Percentiles rank a stretch among this genome's conserved stretches.
These are phyloP conservation scores for Aspergillus nidulans DNA, from an alignment of 495 filamentous ascomycete species.

Conservation along the genomic window DNA sequence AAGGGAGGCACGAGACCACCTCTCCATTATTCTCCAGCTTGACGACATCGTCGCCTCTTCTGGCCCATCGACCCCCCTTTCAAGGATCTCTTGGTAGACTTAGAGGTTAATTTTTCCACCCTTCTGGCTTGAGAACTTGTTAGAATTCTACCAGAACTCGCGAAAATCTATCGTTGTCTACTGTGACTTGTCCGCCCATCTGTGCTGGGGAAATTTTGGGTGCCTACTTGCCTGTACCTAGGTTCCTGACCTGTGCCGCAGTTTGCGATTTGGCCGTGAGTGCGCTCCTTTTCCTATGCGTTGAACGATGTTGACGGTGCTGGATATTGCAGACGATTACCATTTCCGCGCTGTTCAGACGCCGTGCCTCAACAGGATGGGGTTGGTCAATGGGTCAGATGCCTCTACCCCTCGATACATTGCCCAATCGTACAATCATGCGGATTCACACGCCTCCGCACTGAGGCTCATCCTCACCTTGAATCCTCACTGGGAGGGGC, in stretches of 20 bases:
- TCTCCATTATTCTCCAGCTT: constrained; percentile 1
- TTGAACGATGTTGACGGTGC: not conserved
- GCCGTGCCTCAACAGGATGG: constrained; percentile 20
- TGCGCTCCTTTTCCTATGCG: not conserved
- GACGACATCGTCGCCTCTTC: constrained; percentile 7
- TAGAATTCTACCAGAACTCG: not conserved
- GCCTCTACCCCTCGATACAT: constrained; percentile 50
- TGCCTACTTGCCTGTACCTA: not conserved
- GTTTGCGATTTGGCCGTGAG: not conserved
- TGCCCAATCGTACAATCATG: constrained; percentile 68
- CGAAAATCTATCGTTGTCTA: not conserved
- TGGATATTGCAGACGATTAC: not conserved
- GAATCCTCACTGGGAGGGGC: constrained; percentile 75
- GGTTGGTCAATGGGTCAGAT: constrained; percentile 22
- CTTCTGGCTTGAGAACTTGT: not conserved
- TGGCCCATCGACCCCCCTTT: not conserved
- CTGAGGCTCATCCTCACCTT: constrained; percentile 73
- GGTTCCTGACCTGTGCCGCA: not conserved
- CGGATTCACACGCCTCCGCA: constrained; percentile 71
- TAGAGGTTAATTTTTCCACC: not conserved
- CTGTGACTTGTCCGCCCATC: constrained; percentile 20
- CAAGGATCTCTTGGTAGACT: not conserved
- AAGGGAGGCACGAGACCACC: constrained; percentile 38
- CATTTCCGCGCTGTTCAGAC: not conserved
- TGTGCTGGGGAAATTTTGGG: constrained; percentile 3